A percentile compares a stretch with the other conserved stretches of the same genome.
These are phyloP conservation scores for Vigna radiata DNA, from an alignment of 306 rosid genomes.

Conservation along the genomic window DNA sequence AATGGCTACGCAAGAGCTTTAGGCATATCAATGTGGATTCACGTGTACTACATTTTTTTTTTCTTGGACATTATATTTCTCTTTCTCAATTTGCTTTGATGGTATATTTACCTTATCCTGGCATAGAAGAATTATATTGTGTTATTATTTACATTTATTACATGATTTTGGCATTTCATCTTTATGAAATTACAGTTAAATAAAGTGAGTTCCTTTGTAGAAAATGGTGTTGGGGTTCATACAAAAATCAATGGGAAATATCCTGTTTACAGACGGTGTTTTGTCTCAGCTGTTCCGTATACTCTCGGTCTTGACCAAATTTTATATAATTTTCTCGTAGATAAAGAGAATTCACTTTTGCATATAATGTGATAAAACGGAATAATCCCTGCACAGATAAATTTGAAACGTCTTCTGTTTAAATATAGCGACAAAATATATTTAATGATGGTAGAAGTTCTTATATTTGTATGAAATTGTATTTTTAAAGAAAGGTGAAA, in stretches of 20 bases:
- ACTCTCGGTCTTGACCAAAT: background rate
- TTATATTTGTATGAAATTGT: too few species aligned
- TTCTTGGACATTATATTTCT: slow-evolving; percentile 40
- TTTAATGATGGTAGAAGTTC: too few species aligned
- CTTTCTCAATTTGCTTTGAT: slow-evolving; percentile 36
- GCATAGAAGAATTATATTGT: slow-evolving; percentile 31
- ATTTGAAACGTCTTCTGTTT: too few species aligned
- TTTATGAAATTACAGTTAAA: slow-evolving; percentile 34
- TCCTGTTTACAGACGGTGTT: background rate
- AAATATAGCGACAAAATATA: too few species aligned
- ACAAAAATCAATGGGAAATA: background rate
- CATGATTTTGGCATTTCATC: slow-evolving; percentile 36
- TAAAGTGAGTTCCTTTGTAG: slow-evolving; percentile 15
- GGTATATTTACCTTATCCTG: slow-evolving; percentile 37
- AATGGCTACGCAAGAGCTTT: slow-evolving; percentile 43
- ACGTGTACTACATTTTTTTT: slow-evolving; percentile 48
- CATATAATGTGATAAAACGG: background rate
- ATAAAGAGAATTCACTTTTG: background rate
- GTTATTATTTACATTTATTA: slow-evolving; percentile 51
- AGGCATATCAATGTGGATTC: slow-evolving; percentile 45
- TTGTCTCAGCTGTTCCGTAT: background rate
- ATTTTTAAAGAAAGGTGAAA: background rate
- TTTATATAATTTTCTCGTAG: background rate
- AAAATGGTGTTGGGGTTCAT: slow-evolving; percentile 9
- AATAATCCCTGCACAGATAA: too few species aligned